Base-by-base conservation (phyloP, 768 basidiomycete genomes). In the Tricholoma hemisulphureum region DNA sequence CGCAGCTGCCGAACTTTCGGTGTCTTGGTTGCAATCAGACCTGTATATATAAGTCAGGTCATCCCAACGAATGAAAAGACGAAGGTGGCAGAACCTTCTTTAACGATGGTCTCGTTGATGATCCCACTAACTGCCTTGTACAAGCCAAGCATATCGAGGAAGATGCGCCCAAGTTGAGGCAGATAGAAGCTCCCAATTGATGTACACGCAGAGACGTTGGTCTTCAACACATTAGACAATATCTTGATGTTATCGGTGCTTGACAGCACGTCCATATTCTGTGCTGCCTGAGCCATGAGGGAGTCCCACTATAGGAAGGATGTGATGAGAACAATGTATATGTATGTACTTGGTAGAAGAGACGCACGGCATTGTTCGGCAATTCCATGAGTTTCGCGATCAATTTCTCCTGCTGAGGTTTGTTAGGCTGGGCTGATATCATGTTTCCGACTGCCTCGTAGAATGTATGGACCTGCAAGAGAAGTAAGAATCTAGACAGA, bases 391-490 rank as follows among this genome's bases (percentile, higher is more conserved):
- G 72, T 70, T 95, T 96, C 13, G 87, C 81, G 53, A 99, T 97
- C 54, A 99, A 78, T 63, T 92, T 90, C 74, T 98, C 97, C 71
- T 98, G 97, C 65, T 90, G 91, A 13, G 92, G 89, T 72, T 97
- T 97, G 74, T 99, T 98, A 53, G 96, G 95, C 67, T 98, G 97
- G 1, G 96, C 95, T 24, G 95, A 93, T 65, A 99, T 96, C 97
- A 98, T 98, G 78, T 98, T 94, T 4, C 97, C 97, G 50, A 98
- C 91, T 6, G 97, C 97, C 74, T 98, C 96, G 66, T 98, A 98
- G 79, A 98, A 98, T 0, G 96, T 98, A 71, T 99, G 96, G 28
- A 97, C 94, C 80, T 81, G 16, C 8, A 61, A 71, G 45, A 56
- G 54, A 35, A 62, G 29, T 43, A 24, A 39, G 18, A 20, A 20